These are phyloP conservation scores for Cryptosporidium tyzzeri DNA, from an alignment of 169 alveolate species.

Conservation along the genomic window DNA sequence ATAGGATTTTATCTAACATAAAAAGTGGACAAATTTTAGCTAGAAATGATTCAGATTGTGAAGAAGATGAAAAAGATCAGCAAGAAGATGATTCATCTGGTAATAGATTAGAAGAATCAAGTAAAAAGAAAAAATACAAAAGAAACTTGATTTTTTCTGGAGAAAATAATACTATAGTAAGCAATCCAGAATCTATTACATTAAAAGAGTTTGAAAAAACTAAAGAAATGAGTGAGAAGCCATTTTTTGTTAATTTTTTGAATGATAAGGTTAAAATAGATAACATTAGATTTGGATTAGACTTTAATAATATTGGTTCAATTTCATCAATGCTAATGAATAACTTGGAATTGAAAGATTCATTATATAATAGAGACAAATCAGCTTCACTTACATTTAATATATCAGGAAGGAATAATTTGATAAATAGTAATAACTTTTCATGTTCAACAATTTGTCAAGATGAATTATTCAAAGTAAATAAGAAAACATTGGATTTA, in stretches of 20 bases:
- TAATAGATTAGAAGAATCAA: background rate
- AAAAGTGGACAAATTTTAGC: slow-evolving; percentile 41
- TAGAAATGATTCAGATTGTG: slow-evolving; percentile 30
- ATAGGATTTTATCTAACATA: slow-evolving; percentile 50
- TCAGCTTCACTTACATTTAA: slow-evolving; percentile 34
- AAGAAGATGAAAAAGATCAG: background rate
- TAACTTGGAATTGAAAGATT: slow-evolving; percentile 27
- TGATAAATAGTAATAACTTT: background rate
- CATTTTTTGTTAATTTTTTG: slow-evolving; percentile 37
- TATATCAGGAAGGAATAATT: slow-evolving; percentile 17
- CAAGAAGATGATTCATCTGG: background rate
- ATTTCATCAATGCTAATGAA: slow-evolving; percentile 63
- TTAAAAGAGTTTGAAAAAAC: slow-evolving; percentile 41
- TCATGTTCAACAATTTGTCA: background rate
- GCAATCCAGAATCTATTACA: slow-evolving; percentile 15
- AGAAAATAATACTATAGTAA: slow-evolving; percentile 23
- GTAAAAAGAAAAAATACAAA: background rate
- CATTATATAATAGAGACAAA: background rate
- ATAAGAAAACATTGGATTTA: slow-evolving; percentile 11
- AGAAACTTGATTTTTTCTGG: slow-evolving; percentile 1
- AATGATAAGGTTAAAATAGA: slow-evolving; percentile 23
- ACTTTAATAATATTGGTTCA: slow-evolving; percentile 18
- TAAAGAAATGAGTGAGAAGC: slow-evolving; percentile 27
- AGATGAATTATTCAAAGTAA: slow-evolving; percentile 8
- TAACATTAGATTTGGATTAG: slow-evolving; percentile 31